Evolutionary conservation across 306 rosid species (phyloP).

Genomic region (Mimosa pudica): DNA sequence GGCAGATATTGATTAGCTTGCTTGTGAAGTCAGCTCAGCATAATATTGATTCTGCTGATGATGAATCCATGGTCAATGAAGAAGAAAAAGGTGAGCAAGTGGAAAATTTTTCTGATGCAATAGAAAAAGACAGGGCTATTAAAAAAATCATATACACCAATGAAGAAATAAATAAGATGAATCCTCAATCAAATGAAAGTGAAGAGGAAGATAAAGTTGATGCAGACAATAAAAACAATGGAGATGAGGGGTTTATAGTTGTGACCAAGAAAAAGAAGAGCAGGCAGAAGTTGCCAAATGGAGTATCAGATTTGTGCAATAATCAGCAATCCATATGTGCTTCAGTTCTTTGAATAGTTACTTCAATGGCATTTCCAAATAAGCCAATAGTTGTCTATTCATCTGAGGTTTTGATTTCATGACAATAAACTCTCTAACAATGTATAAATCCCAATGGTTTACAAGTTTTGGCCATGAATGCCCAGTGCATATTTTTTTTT

Average conservation of each 20-base stretch:
- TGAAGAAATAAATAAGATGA: slow-evolving; percentile 52
- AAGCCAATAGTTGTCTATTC: not conserved
- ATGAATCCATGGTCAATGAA: slow-evolving; percentile 45
- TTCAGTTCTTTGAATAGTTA: slow-evolving; percentile 56
- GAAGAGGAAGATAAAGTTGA: slow-evolving; percentile 34
- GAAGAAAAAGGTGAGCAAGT: slow-evolving; percentile 36
- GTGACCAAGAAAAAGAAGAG: slow-evolving; percentile 59
- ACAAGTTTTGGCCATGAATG: slow-evolving; percentile 14
- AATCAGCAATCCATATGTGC: slow-evolving; percentile 68
- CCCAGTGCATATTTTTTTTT: not conserved
- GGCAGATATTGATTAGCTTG: slow-evolving; percentile 89
- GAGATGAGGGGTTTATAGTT: slow-evolving; percentile 62
- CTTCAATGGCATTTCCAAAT: slow-evolving; percentile 9
- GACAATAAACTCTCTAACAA: slow-evolving; percentile 12
- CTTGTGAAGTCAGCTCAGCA: slow-evolving; percentile 78
- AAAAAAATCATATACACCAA: slow-evolving; percentile 63
- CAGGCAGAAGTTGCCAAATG: slow-evolving; percentile 59
- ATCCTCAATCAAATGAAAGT: slow-evolving; percentile 26
- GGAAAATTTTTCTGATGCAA: slow-evolving; percentile 58
- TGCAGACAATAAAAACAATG: slow-evolving; percentile 38
- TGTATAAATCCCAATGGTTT: slow-evolving; percentile 5
- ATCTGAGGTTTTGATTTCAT: slow-evolving; percentile 1
- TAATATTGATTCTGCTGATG: slow-evolving; percentile 56
- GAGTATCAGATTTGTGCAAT: slow-evolving; percentile 56
- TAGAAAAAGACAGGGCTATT: slow-evolving; percentile 80